Evolutionary conservation across 2,329 filamentous ascomycete genomes (phyloP), one percentile per base, ranked within the genome.

Genomic region (Alternaria rosae): DNA sequence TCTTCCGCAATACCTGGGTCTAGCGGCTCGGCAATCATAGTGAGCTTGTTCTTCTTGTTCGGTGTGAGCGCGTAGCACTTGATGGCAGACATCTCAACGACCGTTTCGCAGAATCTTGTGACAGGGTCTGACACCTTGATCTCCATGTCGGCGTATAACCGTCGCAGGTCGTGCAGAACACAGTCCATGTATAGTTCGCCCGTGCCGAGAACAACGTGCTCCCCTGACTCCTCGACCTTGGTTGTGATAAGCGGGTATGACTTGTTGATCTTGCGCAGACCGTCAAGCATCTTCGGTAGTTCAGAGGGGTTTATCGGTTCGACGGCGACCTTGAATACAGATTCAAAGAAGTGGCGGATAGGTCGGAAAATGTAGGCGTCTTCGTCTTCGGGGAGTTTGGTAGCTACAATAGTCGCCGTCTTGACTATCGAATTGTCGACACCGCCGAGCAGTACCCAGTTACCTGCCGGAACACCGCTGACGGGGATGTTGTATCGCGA

Each of bases 161-260:
- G 88, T 56, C 95, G 91, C 48, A 99, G 85, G 76, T 99, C 95
- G 79, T 99, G 95, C 47, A 99, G 85, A 4, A 99, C 94, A 74
- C 95, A 99, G 79, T 99, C 95, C 94, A 99, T 98, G 83, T 99
- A 99, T n/a, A 99, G 85, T 79, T 99, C 95, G 62, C 95, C 95
- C 0, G 95, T 99, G 23, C 95, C 95, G 5, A 99, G 87, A 48
- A 99, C 86, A 68, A 99, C 91, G 76, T 99, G 95, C 80, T 99
- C 95, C 53, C 95, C 95, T 2, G 93, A 97, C 81, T 99, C 95
- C 78, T 99, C 95, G 4, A 99, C 95, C 79, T 98, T 98, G 5
- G 95, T 99, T 12, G 92, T 92, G 71, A 98, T 92, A 25, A 99
- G 86, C 28, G 95, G 95, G 72, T 98, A 99, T 72, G 92, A 97